A percentile compares a stretch with the other conserved stretches of the same genome.
Evolutionary conservation across 139 green algal species (phyloP).

Genomic region (Coccomyxa sp.): DNA sequence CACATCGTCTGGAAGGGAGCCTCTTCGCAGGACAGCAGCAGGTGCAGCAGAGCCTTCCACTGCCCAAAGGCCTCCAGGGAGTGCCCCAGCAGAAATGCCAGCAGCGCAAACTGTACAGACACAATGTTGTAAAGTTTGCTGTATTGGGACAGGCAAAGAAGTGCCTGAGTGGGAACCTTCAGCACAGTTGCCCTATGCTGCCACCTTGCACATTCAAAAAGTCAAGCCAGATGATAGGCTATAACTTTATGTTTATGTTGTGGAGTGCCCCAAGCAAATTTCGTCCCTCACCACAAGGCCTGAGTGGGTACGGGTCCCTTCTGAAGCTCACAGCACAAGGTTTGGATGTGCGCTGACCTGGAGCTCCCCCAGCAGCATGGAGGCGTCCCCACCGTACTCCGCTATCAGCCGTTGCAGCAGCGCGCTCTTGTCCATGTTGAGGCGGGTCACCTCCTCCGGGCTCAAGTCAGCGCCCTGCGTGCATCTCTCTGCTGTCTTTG

Average conservation of each 20-base stretch:
- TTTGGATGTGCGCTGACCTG: slow-evolving; percentile 15
- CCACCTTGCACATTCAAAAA: not conserved
- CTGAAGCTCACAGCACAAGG: not conserved
- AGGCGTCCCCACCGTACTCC: slow-evolving; percentile 10
- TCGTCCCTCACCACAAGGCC: too few species aligned
- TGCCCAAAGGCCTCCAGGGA: slow-evolving; percentile 68
- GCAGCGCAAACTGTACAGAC: slow-evolving; percentile 68
- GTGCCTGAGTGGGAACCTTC: not conserved
- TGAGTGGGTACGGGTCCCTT: not conserved
- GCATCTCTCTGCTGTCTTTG: not conserved
- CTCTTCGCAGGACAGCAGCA: slow-evolving; percentile 62
- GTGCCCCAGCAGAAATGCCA: slow-evolving; percentile 76
- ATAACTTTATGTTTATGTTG: not conserved
- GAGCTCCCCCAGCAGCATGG: slow-evolving; percentile 65
- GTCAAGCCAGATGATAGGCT: not conserved
- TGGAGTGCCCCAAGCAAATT: too few species aligned
- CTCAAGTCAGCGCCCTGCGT: slow-evolving; percentile 17
- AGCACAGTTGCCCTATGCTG: not conserved
- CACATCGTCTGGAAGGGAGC: slow-evolving; percentile 24
- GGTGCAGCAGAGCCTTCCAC: slow-evolving; percentile 67
- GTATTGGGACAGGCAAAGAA: not conserved
- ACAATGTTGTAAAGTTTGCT: not conserved
- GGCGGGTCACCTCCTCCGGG: slow-evolving; percentile 52
- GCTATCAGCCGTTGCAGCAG: slow-evolving; percentile 45
- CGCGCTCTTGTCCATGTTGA: slow-evolving; percentile 73